A percentile compares a stretch with the other conserved stretches of the same genome.
Evolutionary conservation across 1,139 yeast species (phyloP).

Genomic region (Williopsis jadinii): DNA sequence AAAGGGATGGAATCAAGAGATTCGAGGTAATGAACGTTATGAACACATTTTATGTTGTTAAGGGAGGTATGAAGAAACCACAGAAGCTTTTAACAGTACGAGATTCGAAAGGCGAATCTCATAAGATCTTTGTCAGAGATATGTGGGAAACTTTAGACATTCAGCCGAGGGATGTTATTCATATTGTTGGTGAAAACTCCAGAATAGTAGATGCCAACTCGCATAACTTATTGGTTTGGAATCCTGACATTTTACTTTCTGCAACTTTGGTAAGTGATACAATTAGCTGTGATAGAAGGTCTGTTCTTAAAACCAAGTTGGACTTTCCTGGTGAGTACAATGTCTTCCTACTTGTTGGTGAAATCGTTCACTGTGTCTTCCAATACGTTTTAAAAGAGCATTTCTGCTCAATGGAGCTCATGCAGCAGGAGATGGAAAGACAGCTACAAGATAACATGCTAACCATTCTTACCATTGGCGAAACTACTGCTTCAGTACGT

Average conservation of each 20-base stretch:
- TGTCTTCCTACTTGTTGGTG: slow-evolving; percentile 65
- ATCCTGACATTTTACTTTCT: slow-evolving; percentile 77
- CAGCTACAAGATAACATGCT: slow-evolving; percentile 39
- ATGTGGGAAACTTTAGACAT: slow-evolving; percentile 43
- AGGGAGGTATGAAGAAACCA: slow-evolving; percentile 24
- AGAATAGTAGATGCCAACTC: slow-evolving; percentile 45
- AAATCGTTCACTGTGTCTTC: slow-evolving; percentile 69
- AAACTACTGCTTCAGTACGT: slow-evolving; percentile 40
- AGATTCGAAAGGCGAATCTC: slow-evolving; percentile 3
- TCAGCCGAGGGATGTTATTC: slow-evolving; percentile 47
- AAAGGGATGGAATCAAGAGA: slow-evolving; percentile 42
- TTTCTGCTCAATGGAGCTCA: slow-evolving; percentile 36
- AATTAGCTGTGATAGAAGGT: slow-evolving; percentile 62
- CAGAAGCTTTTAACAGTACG: slow-evolving; percentile 23
- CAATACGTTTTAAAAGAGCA: slow-evolving; percentile 54
- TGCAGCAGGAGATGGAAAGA: slow-evolving; percentile 38
- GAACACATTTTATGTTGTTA: slow-evolving; percentile 39
- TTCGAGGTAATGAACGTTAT: slow-evolving; percentile 38
- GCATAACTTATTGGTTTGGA: slow-evolving; percentile 60
- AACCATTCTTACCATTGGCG: slow-evolving; percentile 52
- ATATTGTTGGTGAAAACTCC: slow-evolving; percentile 37
- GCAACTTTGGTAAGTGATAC: slow-evolving; percentile 82
- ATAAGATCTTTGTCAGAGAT: slow-evolving; percentile 36
- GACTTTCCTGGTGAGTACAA: slow-evolving; percentile 47
- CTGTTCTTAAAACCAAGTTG: slow-evolving; percentile 53